Evolutionary conservation across 1,284 basidiomycete genomes (phyloP).

Genomic region (Ceratobasidium sp.): DNA sequence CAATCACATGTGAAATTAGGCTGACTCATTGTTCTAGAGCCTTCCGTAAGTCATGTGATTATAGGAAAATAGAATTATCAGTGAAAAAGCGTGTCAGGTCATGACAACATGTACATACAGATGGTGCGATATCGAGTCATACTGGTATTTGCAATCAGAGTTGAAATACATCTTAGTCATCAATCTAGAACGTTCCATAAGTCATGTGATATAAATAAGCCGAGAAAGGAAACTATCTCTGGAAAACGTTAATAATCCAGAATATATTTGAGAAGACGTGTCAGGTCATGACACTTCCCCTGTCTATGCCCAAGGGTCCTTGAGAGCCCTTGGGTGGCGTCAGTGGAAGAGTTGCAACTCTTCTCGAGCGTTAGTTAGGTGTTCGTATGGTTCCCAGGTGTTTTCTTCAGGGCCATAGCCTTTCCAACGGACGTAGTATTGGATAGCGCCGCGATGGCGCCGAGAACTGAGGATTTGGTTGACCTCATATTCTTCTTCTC

Average conservation of each 20-base stretch:
- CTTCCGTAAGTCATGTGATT: too few species aligned
- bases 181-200: not conserved
- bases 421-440: not conserved
- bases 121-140: too few species aligned
- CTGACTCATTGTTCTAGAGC: too few species aligned
- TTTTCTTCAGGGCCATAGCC: not conserved
- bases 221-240: not conserved
- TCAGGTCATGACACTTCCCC: slow-evolving; percentile 13
- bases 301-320: not conserved
- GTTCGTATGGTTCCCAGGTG: not conserved
- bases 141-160: not conserved
- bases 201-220: not conserved
- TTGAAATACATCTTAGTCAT: not conserved
- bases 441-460: too few species aligned
- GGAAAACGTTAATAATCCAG: not conserved
- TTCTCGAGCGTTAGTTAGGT: not conserved
- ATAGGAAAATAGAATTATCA: too few species aligned
- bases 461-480: too few species aligned
- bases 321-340: not conserved
- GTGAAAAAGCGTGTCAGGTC: too few species aligned
- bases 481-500: too few species aligned
- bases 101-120: too few species aligned
- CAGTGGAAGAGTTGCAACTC: not conserved
- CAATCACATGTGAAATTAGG: too few species aligned
- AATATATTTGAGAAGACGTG: not conserved